These are phyloP conservation scores for barrel medic (Medicago truncatula) DNA, from an alignment of 306 rosid genomes.

Conservation along the genomic window MtrunA17r5.0-ANR NC_053048.1:35335001-35335500, in stretches of 20 bases:
- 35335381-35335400: conserved; percentile 98
- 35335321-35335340: conserved; percentile 23
- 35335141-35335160: conserved; percentile 26
- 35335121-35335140: not conserved
- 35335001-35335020: not conserved
- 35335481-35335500: conserved; percentile 9
- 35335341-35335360: conserved; percentile 85
- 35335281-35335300: conserved; percentile 9
- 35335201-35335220: conserved; percentile 94
- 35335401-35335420: conserved; percentile 95
- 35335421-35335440: conserved; percentile 81
- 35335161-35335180: conserved; percentile 82
- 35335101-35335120: not conserved
- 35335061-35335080: conserved; percentile 19
- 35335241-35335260: conserved; percentile 96
- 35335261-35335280: conserved; percentile 43
- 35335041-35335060: conserved; percentile 1
- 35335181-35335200: conserved; percentile 93
- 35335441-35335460: conserved; percentile 81
- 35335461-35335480: conserved; percentile 62
- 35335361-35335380: conserved; percentile 96
- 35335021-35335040: not conserved
- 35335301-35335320: conserved; percentile 14
- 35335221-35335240: conserved; percentile 82
- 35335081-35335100: not conserved